A percentile compares a stretch with the other conserved stretches of the same genome.
Evolutionary conservation across 1,284 basidiomycete species (phyloP).

Genomic region (Melampsora americana): DNA sequence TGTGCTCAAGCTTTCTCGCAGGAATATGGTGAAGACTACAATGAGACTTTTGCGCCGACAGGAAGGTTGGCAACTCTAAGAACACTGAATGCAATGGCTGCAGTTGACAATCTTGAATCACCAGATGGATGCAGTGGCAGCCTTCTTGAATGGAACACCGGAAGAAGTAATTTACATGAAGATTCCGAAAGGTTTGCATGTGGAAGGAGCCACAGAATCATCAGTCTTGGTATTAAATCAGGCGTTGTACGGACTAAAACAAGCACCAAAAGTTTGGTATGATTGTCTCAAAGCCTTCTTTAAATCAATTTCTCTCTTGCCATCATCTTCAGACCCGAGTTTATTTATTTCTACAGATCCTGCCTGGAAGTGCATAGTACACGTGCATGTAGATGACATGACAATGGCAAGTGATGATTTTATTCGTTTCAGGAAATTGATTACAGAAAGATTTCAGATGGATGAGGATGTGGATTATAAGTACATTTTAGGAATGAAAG

Average conservation of each 20-base stretch:
- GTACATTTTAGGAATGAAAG: constrained; percentile 16
- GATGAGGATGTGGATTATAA: constrained; percentile 5
- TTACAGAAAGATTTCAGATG: background rate
- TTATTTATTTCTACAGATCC: constrained; percentile 8
- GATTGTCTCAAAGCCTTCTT: background rate
- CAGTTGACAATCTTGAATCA: background rate
- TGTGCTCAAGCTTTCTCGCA: background rate
- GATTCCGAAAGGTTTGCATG: background rate
- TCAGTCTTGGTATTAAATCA: background rate
- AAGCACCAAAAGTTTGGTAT: constrained; percentile 18
- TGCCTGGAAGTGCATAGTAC: constrained; percentile 12
- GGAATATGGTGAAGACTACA: background rate
- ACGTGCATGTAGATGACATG: constrained; percentile 22
- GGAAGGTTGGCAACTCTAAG: background rate
- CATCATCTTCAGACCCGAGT: constrained; percentile 12
- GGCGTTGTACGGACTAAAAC: constrained; percentile 27
- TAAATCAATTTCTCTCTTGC: background rate
- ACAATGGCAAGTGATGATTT: constrained; percentile 10
- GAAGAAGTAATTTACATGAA: constrained; percentile 7
- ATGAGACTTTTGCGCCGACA: too few species aligned
- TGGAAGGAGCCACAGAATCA: background rate
- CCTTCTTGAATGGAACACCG: constrained; percentile 15
- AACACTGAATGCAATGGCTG: background rate
- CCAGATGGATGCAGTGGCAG: constrained; percentile 25
- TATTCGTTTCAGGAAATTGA: constrained; percentile 5